Base-by-base conservation (phyloP, 192 early-diverging fungal genomes). In the Geosiphon pyriformis region DNA sequence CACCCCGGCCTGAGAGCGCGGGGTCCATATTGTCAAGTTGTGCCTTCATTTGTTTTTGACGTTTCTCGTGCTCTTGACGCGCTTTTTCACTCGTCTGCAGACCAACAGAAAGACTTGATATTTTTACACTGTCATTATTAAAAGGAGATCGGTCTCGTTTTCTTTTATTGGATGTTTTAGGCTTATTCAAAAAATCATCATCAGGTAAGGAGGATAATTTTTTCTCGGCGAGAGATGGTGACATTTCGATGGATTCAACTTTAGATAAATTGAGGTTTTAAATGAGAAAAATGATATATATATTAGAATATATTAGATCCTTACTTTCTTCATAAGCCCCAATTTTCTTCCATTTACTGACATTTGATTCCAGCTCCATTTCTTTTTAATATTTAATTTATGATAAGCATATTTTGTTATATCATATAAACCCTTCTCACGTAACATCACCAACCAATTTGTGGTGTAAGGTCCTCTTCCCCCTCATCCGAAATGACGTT, bases 101-200 rank as follows among this genome's bases (percentile, higher is more conserved):
- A 12, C 76, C 76, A 26, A 63, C 64, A 30, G 27, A 51, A 20
- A 70, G 52, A 23, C 67, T 70, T 56, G 75, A 72, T 2, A 67
- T 67, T 11, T 57, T 55, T 27, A 56, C 68, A 12, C 55, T 35
- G 2, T 70, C 65, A 26, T 65, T 46, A 11, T 67, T 60, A 37
- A 71, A 72, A 0, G 53, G 29, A 0, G 70, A 72, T 10, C 64
- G 52, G 15, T 32, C 27, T 12, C 70, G 47, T 35, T 72, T 71
- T 47, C 62, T 67, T 11, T 57, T 67, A 64, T 35, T 29, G 10
- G 67, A 64, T 11, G 60, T 25, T 32, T 58, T 68, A 2, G 51
- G 48, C 48, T 58, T 29, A 29, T 10, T 33, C 12, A 33, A 15
- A 27, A 29, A 22, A 3, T 29, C 25, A 4, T 23, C 20, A 11